Evolutionary conservation across 352 stramenopile species (phyloP), one percentile per base, ranked within the genome.

Genomic region (Phytophthora constricta): DNA sequence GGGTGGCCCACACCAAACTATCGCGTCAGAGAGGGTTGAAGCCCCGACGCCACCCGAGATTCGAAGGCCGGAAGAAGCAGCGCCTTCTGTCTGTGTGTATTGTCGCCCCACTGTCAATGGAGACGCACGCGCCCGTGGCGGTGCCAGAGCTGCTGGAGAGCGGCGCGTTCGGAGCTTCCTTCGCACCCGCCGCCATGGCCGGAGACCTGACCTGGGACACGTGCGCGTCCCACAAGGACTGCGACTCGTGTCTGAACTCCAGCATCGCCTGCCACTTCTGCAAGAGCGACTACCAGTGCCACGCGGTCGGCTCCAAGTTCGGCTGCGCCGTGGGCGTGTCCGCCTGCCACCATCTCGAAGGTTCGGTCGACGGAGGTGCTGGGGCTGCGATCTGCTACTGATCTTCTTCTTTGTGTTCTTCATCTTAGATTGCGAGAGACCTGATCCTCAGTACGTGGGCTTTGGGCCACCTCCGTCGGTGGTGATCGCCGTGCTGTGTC

Each of bases 261-360:
- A 93, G 86, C 68, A 78, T 82, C 64, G 53, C 80, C 11, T 96
- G 88, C 59, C 88, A 96, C 56, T 96, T 95, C 46, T 96, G 88
- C 67, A 72, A 90, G 63, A 84, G 64, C 27, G 88, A 96, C 76
- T 94, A 92, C 55, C 74, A 95, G 62, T 96, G 88, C 67, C 88
- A 96, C 47, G 71, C 77, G 11, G 92, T 96, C 27, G 84, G 82
- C 11, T 94, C 86, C 10, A 73, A 74, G 0, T 67, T 76, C 31
- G 88, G 88, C 27, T 96, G 88, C 42, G 41, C 86, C 16, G 82
- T 72, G 8, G 88, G 88, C 46, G 87, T 96, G 55, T 87, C 81
- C 1, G 76, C 76, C n/a, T 96, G 88, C 58, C 88, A 96, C 54
- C 84, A 95, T 46, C 79, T 96, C 7, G 76, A 91, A 70, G 85